A percentile compares a stretch with the other conserved stretches of the same genome.
phyloP scores from a whole-genome alignment of 257 asterid genomes.

The Euphrasia confusa region DNA sequence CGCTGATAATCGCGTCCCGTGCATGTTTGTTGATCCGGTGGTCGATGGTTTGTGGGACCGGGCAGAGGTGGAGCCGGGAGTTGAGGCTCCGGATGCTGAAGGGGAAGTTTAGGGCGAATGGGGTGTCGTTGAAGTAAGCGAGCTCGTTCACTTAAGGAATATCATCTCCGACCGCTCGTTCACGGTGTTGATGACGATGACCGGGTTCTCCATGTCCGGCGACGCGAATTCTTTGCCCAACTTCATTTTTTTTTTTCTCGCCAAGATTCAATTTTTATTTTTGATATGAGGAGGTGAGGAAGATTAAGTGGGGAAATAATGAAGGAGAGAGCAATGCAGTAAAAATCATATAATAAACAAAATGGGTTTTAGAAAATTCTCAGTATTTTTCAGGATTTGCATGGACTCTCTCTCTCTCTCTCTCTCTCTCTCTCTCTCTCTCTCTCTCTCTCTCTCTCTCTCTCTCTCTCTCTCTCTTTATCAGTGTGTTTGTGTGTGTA shows the following conservation, averaged over 20 bases:
- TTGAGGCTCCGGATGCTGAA: slow-evolving; percentile 40
- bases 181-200: slow-evolving; percentile 22
- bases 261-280: not conserved
- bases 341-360: too few relatives aligned
- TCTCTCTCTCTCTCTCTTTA: too few relatives aligned
- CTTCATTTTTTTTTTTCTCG: slow-evolving; percentile 34
- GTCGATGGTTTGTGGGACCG: slow-evolving; percentile 35
- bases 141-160: slow-evolving; percentile 35
- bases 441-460: too few relatives aligned
- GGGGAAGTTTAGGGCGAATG: slow-evolving; percentile 34
- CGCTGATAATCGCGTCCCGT: slow-evolving; percentile 36
- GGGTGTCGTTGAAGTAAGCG: slow-evolving; percentile 37
- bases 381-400: too few relatives aligned
- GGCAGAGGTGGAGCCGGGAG: slow-evolving; percentile 27
- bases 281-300: not conserved
- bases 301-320: too few relatives aligned
- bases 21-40: slow-evolving; percentile 21
- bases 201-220: not conserved
- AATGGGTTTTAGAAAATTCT: too few relatives aligned
- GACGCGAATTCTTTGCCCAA: slow-evolving; percentile 40
- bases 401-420: too few relatives aligned
- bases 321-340: too few relatives aligned
- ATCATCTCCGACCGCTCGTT: slow-evolving; percentile 34
- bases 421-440: too few relatives aligned
- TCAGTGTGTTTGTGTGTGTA: too few relatives aligned